Evolutionary conservation across 129 eudicot species (phyloP).

Genomic region (Lactuca saligna): DNA sequence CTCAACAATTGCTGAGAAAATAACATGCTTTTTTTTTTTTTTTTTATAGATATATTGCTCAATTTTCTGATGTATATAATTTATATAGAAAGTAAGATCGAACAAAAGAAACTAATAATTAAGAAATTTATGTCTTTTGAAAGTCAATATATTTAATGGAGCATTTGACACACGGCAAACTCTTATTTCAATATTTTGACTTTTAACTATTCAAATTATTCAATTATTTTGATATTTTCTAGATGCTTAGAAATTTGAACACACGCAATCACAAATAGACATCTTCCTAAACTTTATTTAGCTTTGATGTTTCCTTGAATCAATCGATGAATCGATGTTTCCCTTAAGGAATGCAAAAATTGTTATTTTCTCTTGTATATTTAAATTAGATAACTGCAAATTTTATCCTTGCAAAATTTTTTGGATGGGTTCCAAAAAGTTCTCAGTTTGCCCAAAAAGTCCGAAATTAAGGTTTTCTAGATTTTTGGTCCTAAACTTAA

Average conservation of each 20-base stretch:
- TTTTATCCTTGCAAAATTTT: too few species aligned
- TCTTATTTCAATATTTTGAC: conserved; percentile 23
- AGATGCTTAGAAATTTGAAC: conserved; percentile 19
- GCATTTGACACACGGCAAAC: conserved; percentile 1
- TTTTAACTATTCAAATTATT: background rate
- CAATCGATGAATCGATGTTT: too few species aligned
- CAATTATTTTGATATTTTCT: conserved; percentile 8
- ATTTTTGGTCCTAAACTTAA: too few species aligned
- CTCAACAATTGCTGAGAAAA: too few species aligned
- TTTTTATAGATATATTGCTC: too few species aligned
- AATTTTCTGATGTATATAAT: too few species aligned
- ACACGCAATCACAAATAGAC: conserved; percentile 23
- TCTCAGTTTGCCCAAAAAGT: too few species aligned
- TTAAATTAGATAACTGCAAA: too few species aligned
- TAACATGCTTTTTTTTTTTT: too few species aligned
- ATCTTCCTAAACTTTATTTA: conserved; percentile 3
- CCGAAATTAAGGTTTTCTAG: too few species aligned
- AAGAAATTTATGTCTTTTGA: background rate
- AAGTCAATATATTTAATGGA: background rate
- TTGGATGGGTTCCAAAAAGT: too few species aligned
- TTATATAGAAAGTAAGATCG: background rate
- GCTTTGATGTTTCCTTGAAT: too few species aligned
- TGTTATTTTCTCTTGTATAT: background rate
- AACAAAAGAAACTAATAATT: background rate
- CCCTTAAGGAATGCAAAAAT: background rate